Evolutionary conservation across 768 basidiomycete genomes (phyloP), one percentile per base, ranked within the genome.

Genomic region (Podaxis sp.): DNA sequence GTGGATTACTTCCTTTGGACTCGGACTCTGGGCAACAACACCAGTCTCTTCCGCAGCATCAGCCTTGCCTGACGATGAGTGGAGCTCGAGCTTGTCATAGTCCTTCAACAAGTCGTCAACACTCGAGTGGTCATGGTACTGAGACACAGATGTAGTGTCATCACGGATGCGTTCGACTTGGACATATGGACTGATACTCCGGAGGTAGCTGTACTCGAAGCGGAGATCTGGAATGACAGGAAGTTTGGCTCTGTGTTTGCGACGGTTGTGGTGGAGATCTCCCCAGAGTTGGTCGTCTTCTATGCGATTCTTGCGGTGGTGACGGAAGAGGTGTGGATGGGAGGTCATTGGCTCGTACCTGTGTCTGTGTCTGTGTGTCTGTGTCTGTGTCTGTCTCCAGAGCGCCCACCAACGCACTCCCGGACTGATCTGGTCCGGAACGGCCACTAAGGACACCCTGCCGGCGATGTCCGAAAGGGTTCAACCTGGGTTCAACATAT

Each of bases 191-290:
- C 75, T 78, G 64, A 91, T 79, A 66, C 86, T 88, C 65, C 80
- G 81, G 61, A 90, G 64, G 72, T 89, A 93, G 56, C 84, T 86
- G 62, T 84, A 81, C 69, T 92, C 90, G 76, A 90, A 91, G 28
- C 90, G 88, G 40, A 91, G 75, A 70, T 93, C 90, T 28, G 90
- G 89, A 57, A 91, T 86, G 48, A 75, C 70, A 26, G 85, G 84
- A n/a, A 87, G 71, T 56, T 77, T 10, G 88, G 84, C 75, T 94
- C 92, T 12, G 92, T 91, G 60, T 94, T 92, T 0, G 91, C 93
- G 36, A 93, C 74, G 60, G 93, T 91, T 0, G 91, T 95, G 71
- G 89, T 91, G 17, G 87, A 12, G 22, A 57, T 58, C 17, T 12
- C 44, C 46, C 33, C 33, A 33, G 33, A 52, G 41, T 7, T 40